These are phyloP conservation scores for Agroathelia rolfsii DNA, from an alignment of 1,284 basidiomycete species.

Conservation along the genomic window DNA sequence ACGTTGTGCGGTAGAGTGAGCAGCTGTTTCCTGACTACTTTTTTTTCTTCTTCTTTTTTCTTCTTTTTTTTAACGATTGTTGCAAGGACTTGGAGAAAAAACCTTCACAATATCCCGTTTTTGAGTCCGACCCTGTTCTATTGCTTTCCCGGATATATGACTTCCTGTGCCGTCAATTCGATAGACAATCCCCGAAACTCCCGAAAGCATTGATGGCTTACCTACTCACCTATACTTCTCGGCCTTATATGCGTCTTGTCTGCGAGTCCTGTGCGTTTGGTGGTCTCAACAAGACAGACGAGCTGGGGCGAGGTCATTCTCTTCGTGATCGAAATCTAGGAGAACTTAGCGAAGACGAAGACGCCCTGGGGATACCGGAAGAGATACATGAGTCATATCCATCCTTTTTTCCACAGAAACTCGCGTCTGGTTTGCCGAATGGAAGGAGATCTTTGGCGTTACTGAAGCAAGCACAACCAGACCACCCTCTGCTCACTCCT, in stretches of 20 bases:
- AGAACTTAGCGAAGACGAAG: slow-evolving; percentile 24
- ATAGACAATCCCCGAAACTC: slow-evolving; percentile 33
- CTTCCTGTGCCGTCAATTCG: slow-evolving; percentile 40
- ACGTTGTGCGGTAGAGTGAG: slow-evolving; percentile 48
- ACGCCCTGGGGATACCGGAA: too few species aligned
- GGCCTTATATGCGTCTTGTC: slow-evolving; percentile 46
- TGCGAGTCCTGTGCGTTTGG: slow-evolving; percentile 50
- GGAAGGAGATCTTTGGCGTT: slow-evolving; percentile 60
- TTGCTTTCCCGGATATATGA: slow-evolving; percentile 48
- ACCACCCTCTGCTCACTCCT: slow-evolving; percentile 39
- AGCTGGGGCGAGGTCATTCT: slow-evolving; percentile 11
- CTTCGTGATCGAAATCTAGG: slow-evolving; percentile 16
- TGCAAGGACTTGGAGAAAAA: slow-evolving; percentile 27
- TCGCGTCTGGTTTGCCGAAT: slow-evolving; percentile 41
- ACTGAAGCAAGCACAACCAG: slow-evolving; percentile 48
- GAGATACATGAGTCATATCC: slow-evolving; percentile 38
- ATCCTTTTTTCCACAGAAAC: slow-evolving; percentile 41
- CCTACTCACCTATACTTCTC: slow-evolving; percentile 50
- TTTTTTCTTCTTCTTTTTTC: slow-evolving; percentile 1
- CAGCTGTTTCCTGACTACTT: slow-evolving; percentile 6
- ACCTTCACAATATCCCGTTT: slow-evolving; percentile 31
- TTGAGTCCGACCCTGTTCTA: slow-evolving; percentile 32
- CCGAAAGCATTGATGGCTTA: slow-evolving; percentile 49
- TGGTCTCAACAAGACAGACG: slow-evolving; percentile 17
- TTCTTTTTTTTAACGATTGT: background rate